Conservation (phyloP, 2,329 filamentous ascomycete genomes). For the Diaporthe ilicicola region DNA sequence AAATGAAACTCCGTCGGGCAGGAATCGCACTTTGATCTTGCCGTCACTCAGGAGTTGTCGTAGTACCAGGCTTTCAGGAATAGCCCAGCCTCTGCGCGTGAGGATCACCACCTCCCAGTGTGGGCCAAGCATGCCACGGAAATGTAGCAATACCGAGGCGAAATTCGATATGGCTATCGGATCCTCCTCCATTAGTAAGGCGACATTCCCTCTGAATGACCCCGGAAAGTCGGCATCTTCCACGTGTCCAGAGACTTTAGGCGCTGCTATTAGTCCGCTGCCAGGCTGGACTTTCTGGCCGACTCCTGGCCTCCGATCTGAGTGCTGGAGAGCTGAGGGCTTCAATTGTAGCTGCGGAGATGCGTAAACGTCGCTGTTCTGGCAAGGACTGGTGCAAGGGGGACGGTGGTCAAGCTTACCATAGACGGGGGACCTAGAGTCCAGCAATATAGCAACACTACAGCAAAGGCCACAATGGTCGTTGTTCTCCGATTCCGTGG, state of each 20-base stretch:
- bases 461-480: background rate
- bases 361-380: background rate
- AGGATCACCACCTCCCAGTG: slow-evolving; percentile 23
- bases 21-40: slow-evolving; percentile 46
- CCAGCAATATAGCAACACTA: slow-evolving; percentile 1
- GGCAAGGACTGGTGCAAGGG: background rate
- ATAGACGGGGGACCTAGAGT: background rate
- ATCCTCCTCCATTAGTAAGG: slow-evolving; percentile 26
- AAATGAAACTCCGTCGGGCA: slow-evolving; percentile 45
- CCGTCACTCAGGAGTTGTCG: slow-evolving; percentile 37
- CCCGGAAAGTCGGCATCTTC: slow-evolving; percentile 14
- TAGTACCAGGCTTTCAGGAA: background rate
- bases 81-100: slow-evolving; percentile 12
- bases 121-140: slow-evolving; percentile 17
- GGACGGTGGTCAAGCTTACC: background rate
- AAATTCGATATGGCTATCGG: slow-evolving; percentile 16
- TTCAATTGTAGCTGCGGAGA: background rate
- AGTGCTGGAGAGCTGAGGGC: background rate
- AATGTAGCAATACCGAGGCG: slow-evolving; percentile 21
- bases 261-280: background rate
- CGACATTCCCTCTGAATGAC: slow-evolving; percentile 9
- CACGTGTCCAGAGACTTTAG: background rate
- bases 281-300: background rate
- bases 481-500: background rate
- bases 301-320: background rate